Base-by-base conservation (phyloP, 805 yeast species). In the Pachysolen tannophilus region DNA sequence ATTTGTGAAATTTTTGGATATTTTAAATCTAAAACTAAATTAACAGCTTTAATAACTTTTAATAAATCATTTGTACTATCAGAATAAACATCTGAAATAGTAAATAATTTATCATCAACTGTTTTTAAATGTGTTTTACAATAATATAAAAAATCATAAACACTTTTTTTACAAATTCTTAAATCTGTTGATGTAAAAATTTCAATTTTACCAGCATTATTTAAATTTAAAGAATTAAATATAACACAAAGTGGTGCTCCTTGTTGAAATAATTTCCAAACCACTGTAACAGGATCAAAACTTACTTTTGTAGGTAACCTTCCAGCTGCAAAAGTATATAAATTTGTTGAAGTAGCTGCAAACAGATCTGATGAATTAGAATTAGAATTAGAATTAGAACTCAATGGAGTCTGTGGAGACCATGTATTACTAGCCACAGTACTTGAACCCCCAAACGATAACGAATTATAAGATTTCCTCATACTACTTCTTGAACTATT, bases 171-270 rank as follows among this genome's bases (percentile, higher is more conserved):
- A 59, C 95, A 84, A 33, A 81, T 71, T 50, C 85, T 79, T 42
- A 84, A 53, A 53, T 90, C 96, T 50, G 82, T 90, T 23, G 90
- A 76, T 14, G 81, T 72, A 6, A 81, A 74, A 30, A 82, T 62
- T 36, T 78, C 74, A 36, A 69, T 67, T 28, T 65, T 55, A 27
- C 60, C 56, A n/a, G n/a, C n/a, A 26, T 67, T 68, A 2, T 80
- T 78, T 23, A 52, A 53, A 36, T 67, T 67, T 15, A 86, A 68
- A 10, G 76, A 64, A 58, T 92, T 90, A 64, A 82, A 85, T 6
- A 90, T 62, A 28, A 85, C 72, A 56, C 97, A 88, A 28, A 92
- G 63, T 4, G 97, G 95, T 2, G 94, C 80, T 8, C 97, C 98
- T 49, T 83, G 86, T 49, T 90, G 94, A 49, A 92, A 78, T 23